Percentiles rank a stretch among this genome's conserved stretches.
These are phyloP conservation scores for Aureobasidium sp. DNA, from an alignment of 2,329 filamentous ascomycete genomes.

Conservation along the genomic window DNA sequence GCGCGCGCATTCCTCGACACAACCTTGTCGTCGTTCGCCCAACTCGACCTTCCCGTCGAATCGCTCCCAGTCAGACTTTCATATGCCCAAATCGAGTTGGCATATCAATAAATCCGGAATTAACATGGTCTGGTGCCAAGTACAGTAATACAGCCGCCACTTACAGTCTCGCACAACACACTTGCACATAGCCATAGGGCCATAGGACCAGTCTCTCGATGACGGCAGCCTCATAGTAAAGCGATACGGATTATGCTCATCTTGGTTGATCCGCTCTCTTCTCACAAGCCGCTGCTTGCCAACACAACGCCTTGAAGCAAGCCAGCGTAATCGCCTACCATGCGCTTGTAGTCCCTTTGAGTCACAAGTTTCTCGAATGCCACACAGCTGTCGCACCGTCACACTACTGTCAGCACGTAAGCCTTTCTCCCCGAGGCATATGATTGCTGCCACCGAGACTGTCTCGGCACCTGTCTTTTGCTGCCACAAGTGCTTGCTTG, in stretches of 20 bases:
- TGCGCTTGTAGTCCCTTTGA: slow-evolving; percentile 1
- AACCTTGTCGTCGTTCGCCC: background rate
- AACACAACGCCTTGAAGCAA: background rate
- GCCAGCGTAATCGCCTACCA: background rate
- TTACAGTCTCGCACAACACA: background rate
- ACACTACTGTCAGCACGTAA: slow-evolving; percentile 8
- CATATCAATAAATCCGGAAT: background rate
- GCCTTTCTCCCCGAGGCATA: background rate
- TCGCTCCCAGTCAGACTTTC: background rate
- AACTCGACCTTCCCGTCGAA: background rate
- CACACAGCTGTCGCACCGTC: background rate
- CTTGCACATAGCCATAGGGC: background rate
- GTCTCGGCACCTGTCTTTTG: background rate
- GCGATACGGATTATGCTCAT: slow-evolving; percentile 1
- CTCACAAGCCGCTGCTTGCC: background rate
- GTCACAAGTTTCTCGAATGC: background rate
- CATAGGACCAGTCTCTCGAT: background rate
- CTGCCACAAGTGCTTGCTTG: background rate
- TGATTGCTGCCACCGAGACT: slow-evolving; percentile 3
- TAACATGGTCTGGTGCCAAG: background rate
- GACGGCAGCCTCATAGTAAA: background rate
- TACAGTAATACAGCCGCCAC: background rate
- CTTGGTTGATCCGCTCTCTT: background rate
- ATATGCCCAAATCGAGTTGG: background rate
- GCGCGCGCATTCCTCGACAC: background rate